Conservation (phyloP, 352 stramenopile genomes). For the Globisporangium sylvaticum region DNA sequence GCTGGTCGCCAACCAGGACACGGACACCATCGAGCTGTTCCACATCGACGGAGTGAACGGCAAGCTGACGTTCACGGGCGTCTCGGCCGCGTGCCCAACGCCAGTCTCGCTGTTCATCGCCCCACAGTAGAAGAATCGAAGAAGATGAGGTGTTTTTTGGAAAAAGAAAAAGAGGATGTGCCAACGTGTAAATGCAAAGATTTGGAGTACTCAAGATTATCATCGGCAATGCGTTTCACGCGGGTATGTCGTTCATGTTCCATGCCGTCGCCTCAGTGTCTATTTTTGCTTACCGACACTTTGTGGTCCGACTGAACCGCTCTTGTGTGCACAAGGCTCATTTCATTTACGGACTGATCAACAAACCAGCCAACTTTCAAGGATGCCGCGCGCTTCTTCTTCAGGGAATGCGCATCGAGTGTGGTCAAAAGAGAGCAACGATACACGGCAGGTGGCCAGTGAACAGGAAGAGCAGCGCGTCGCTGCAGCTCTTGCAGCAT, state of each 20-base stretch:
- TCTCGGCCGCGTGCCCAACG: conserved; percentile 27
- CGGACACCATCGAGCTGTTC: conserved; percentile 44
- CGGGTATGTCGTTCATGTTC: not conserved
- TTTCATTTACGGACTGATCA: no score
- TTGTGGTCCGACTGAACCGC: no score
- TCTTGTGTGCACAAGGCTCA: no score
- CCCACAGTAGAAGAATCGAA: conserved; percentile 8
- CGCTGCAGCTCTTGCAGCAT: conserved; percentile 18
- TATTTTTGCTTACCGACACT: not conserved
- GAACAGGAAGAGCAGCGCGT: conserved; percentile 16
- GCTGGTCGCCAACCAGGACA: conserved; percentile 47
- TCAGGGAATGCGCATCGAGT: conserved; percentile 14
- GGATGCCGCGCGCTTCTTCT: conserved; percentile 9
- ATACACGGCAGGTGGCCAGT: conserved; percentile 18
- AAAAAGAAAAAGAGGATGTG: not conserved
- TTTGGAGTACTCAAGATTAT: not conserved
- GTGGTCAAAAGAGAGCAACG: conserved; percentile 54
- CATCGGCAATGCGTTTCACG: not conserved
- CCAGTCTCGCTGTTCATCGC: conserved; percentile 34
- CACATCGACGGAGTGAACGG: conserved; percentile 29
- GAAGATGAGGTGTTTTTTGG: not conserved
- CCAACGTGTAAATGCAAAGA: not conserved
- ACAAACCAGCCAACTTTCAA: no score
- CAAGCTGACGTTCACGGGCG: conserved; percentile 29
- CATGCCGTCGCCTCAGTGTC: not conserved